Base-by-base conservation (phyloP, 805 yeast species). In the Hyphopichia homilentoma region DNA sequence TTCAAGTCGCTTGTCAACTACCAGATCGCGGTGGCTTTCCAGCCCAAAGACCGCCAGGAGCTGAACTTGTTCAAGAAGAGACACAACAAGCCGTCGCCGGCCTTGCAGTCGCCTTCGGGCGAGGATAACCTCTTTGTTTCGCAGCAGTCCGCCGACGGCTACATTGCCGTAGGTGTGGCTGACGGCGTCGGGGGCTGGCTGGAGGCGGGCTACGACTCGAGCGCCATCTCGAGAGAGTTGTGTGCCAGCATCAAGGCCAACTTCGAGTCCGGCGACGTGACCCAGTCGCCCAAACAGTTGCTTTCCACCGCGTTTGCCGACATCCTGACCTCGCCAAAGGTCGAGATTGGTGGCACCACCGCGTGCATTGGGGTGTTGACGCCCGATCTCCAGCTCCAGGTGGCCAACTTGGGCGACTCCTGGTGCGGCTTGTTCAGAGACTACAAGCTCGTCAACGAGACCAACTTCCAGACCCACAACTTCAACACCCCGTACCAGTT, bases 171-270 rank as follows among this genome's bases (percentile, higher is more conserved):
- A n/a, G 94, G 90, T 15, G 93, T 84, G 3, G 83, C 96, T 5
- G 98, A 90, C 60, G 98, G 98, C 9, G 97, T 93, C 4, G 97
- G 97, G 11, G 97, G 97, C 3, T 90, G 97, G 97, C 75, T 84
- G 1, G 93, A 85, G 39, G 81, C 84, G 29, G 97, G 97, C 0
- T 83, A 78, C 47, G 96, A 90, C 54, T 84, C 96, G 2, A 75
- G 87, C 36, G 90, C 90, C 6, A 84, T 90, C 38, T 80, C 93
- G 25, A 70, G 94, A 44, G 93, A 85, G 46, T 61, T 90, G 24
- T 82, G 95, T 43, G 59, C 59, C 5, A 65, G 75, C 3, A 68
- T 86, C 50, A 67, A 70, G 13, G 50, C 58, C 2, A 44, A 40
- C 13, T 79, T 63, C 43, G 55, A 44, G 41, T 33, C 17, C 8